Evolutionary conservation across 768 basidiomycete genomes (phyloP), one percentile per base, ranked within the genome.

Genomic region (Mycena alexandri): DNA sequence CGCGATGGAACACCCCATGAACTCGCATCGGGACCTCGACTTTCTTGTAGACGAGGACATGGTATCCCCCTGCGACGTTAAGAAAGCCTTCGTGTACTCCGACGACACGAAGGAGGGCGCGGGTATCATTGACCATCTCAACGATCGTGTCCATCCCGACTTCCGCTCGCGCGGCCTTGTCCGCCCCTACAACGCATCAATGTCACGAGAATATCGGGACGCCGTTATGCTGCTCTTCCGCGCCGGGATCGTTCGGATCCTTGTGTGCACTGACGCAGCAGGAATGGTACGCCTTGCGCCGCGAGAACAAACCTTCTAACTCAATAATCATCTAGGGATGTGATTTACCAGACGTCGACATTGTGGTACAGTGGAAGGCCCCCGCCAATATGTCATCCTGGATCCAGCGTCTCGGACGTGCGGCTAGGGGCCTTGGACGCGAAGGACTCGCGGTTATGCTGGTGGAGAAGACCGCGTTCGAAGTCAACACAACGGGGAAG

Each of bases 331-430:
- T 46, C 21, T 22, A 48, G 22, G 47, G 47, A 4, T 48, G 22
- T 24, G 47, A 48, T 24, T 5, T 46, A 38, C 74, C 76, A 0
- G 75, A 81, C 55, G 72, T 83, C 4, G 79, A 80, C 14, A 34
- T 79, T 22, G 80, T 82, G 2, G 75, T 82, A 0, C 81, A 82
- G 44, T 83, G 80, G 80, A 82, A 79, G 38, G 22, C 76, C 0
- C 77, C 82, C 0, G 24, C 60, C 7, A 72, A 71, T 8, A 22
- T 81, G 0, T 80, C 78, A 0, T 65, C 72, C 11, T 82, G 71
- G 41, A 71, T 80, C 0, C 80, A 80, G 59, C 72, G 79, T 0
- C 80, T 79, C 0, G 79, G 80, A 0, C 64, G 79, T 3, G 79
- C 79, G 0, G 80, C 76, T 8, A 68, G 79, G 0, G 73, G 62